Conservation (phyloP, 805 yeast species). For the Candida dajiaensis region DNA sequence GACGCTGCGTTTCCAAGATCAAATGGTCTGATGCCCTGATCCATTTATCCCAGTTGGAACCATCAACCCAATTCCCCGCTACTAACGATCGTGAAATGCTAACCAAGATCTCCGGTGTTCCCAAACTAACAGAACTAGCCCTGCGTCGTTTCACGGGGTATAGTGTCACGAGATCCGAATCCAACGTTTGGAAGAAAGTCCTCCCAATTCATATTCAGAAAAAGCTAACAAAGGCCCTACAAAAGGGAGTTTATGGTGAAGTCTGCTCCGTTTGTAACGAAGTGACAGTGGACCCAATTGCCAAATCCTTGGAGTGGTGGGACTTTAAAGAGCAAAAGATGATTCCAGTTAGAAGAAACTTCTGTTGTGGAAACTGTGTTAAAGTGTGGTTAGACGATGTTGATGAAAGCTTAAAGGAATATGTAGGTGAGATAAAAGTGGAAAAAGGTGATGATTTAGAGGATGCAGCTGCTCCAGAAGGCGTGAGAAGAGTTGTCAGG, state of each 20-base stretch:
- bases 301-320: constrained; percentile 66
- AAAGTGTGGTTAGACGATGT: constrained; percentile 25
- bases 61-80: not conserved
- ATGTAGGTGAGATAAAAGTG: not conserved
- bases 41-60: constrained; percentile 1
- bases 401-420: constrained; percentile 6
- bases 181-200: constrained; percentile 44
- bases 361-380: constrained; percentile 49
- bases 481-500: not conserved
- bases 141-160: constrained; percentile 44
- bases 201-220: constrained; percentile 41
- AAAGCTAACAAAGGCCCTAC: constrained; percentile 45
- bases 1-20: constrained; percentile 20
- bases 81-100: constrained; percentile 17
- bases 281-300: constrained; percentile 48
- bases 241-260: constrained; percentile 45
- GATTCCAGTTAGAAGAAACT: constrained; percentile 48
- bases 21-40: constrained; percentile 19
- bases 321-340: constrained; percentile 43
- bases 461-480: not conserved
- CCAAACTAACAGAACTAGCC: constrained; percentile 43
- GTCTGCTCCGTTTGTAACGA: constrained; percentile 46
- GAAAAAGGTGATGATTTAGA: not conserved
- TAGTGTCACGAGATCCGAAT: constrained; percentile 48
- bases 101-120: constrained; percentile 26